Base-by-base conservation (phyloP, 1,284 basidiomycete species). In the Hymenochaete sp. region DNA sequence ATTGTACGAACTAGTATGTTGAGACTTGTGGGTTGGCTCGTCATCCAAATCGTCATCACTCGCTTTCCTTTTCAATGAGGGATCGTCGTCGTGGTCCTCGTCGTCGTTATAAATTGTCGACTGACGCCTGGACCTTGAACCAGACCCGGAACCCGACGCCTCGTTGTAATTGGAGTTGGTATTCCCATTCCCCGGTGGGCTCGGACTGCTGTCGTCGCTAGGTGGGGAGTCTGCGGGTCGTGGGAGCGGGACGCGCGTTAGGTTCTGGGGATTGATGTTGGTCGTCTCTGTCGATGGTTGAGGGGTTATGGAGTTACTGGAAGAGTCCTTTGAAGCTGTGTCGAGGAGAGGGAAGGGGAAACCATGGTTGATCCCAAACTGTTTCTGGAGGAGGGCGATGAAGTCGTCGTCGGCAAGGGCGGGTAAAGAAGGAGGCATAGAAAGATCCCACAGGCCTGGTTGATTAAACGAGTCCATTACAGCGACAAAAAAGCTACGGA, bases 371-470 rank as follows among this genome's bases (percentile, higher is more conserved):
- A 55, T 21, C 55, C 50, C 52, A 56, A 82, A 84, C 59, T 86
- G 83, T 56, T 83, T 84, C 58, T 81, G 77, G 2, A 88, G 71
- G 43, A 87, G 70, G 13, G 79, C 75, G 45, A 88, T 74, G 54
- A 88, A 85, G 62, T 86, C 83, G 56, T 80, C 77, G 57, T 86
- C 83, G 24, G 77, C 70, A 41, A 85, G 64, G 41, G 73, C n/a
- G 79, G 70, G 66, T 79, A 77, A 16, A 42, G 73, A 66, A 7
- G 76, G 63, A 13, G 74, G 64, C 53, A 78, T 74, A 1, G 77
- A 67, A 43, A 82, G 65, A 55, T 85, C 81, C 82, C 83, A 86
- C 59, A 82, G 71, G 19, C 74, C 67, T 47, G 61, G 55, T 40
- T 63, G 21, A 14, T 56, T 48, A 45, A 62, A 60, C 49, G 60